Evolutionary conservation across 352 stramenopile genomes (phyloP).

Genomic region (Hyaloperonospora arabidopsidis): DNA sequence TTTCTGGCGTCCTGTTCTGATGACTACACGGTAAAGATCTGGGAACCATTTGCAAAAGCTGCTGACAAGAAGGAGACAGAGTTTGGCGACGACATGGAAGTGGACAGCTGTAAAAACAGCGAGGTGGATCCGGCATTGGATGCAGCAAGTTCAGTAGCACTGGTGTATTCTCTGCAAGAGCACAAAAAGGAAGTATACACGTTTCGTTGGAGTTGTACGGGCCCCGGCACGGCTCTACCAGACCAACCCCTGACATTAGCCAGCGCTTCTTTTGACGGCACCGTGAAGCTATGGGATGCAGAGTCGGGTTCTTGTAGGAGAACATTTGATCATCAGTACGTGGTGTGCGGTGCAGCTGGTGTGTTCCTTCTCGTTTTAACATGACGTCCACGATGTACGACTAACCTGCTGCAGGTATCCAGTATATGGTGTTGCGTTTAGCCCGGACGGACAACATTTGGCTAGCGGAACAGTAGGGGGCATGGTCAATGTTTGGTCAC

Average conservation of each 20-base stretch:
- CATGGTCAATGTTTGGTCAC: constrained; percentile 96
- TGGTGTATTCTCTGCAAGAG: constrained; percentile 81
- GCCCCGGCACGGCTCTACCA: constrained; percentile 51
- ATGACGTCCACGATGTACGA: constrained; percentile 4
- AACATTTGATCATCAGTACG: constrained; percentile 91
- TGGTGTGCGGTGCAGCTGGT: constrained; percentile 28
- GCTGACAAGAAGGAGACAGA: constrained; percentile 19
- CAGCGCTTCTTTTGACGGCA: constrained; percentile 94
- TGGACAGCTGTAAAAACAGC: constrained; percentile 24
- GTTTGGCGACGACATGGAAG: constrained; percentile 23
- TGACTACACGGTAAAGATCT: constrained; percentile 97
- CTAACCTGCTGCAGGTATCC: constrained; percentile 44
- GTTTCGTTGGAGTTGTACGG: constrained; percentile 88
- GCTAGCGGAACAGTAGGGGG: constrained; percentile 95
- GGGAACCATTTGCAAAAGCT: constrained; percentile 63
- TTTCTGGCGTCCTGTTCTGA: constrained; percentile 96
- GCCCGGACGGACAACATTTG: constrained; percentile 88
- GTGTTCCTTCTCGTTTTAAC: not conserved
- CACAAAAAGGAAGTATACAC: constrained; percentile 92
- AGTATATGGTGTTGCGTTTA: constrained; percentile 86
- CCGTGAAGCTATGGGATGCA: constrained; percentile 92
- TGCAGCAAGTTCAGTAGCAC: constrained; percentile 28
- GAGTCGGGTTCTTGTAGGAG: constrained; percentile 85
- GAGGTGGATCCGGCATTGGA: constrained; percentile 22
- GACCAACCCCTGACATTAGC: constrained; percentile 78